These are phyloP conservation scores for Neoboletus subvelutipes DNA, from an alignment of 768 basidiomycete genomes.

Conservation along the genomic window DNA sequence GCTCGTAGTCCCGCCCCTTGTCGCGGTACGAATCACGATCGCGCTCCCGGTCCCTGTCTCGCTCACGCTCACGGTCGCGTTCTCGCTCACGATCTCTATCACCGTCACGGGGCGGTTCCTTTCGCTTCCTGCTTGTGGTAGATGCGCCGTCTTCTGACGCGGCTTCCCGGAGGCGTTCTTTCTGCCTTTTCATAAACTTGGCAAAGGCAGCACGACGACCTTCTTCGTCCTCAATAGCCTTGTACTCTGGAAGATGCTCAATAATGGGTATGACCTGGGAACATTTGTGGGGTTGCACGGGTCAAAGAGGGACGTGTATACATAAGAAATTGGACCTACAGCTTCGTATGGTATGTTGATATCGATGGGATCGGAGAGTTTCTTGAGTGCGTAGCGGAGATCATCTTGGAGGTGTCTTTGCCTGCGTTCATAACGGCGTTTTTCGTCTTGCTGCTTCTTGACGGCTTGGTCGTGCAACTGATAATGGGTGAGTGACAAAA, in stretches of 20 bases:
- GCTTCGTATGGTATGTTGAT: constrained; percentile 75
- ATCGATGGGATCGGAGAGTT: constrained; percentile 80
- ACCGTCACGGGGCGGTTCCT: constrained; percentile 59
- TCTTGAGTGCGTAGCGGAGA: constrained; percentile 91
- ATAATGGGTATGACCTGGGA: constrained; percentile 70
- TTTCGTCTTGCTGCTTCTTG: constrained; percentile 83
- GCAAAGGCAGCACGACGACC: constrained; percentile 75
- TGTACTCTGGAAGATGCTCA: constrained; percentile 81
- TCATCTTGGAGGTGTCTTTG: constrained; percentile 92
- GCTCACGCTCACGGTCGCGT: constrained; percentile 9
- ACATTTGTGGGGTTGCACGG: not conserved
- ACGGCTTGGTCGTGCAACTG: constrained; percentile 72
- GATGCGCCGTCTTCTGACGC: constrained; percentile 84
- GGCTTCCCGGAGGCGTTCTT: constrained; percentile 77
- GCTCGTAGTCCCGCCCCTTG: constrained; percentile 37
- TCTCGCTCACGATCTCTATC: constrained; percentile 44
- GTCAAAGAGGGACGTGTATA: not conserved
- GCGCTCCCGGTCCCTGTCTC: constrained; percentile 29
- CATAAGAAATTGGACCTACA: constrained; percentile 43
- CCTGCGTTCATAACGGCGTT: constrained; percentile 78
- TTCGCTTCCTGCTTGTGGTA: constrained; percentile 75
- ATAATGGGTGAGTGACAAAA: constrained; percentile 7
- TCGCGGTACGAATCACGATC: constrained; percentile 31
- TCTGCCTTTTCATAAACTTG: constrained; percentile 89
- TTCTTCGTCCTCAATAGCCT: constrained; percentile 87